These are phyloP conservation scores for Solanum chaucha DNA, from an alignment of 257 asterid genomes.

Conservation along the genomic window DNA sequence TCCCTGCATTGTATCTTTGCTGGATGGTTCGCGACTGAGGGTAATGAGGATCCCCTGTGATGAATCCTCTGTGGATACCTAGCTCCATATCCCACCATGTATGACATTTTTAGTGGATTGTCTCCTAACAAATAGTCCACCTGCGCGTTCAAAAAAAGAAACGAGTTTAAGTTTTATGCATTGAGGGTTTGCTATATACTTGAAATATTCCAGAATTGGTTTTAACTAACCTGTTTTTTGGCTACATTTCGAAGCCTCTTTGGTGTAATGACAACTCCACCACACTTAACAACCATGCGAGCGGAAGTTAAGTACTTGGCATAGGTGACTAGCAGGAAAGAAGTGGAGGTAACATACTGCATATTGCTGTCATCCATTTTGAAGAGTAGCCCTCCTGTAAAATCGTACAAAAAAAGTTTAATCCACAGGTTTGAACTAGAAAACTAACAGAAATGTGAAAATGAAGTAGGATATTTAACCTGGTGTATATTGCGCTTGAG, in stretches of 20 bases:
- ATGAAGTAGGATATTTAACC: slow-evolving; percentile 19
- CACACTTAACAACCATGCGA: slow-evolving; percentile 58
- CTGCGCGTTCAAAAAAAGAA: slow-evolving; percentile 12
- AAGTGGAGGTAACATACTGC: slow-evolving; percentile 90
- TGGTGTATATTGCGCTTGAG: slow-evolving; percentile 79
- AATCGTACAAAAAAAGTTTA: background rate
- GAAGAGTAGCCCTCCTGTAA: slow-evolving; percentile 80
- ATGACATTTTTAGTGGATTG: slow-evolving; percentile 81
- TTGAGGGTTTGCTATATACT: background rate
- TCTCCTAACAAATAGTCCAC: slow-evolving; percentile 90
- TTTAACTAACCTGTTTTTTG: slow-evolving; percentile 50
- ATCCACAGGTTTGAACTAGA: background rate
- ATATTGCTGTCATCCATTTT: slow-evolving; percentile 86
- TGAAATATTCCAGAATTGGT: background rate
- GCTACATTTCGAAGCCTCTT: slow-evolving; percentile 64
- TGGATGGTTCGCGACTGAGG: slow-evolving; percentile 52
- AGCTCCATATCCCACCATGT: slow-evolving; percentile 91
- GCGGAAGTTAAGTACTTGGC: slow-evolving; percentile 85
- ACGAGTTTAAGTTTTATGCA: background rate
- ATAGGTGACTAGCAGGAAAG: slow-evolving; percentile 69
- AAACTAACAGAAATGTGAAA: background rate
- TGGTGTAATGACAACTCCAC: slow-evolving; percentile 59
- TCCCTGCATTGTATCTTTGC: slow-evolving; percentile 63
- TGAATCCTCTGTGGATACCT: slow-evolving; percentile 77
- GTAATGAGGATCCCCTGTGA: slow-evolving; percentile 95